Evolutionary conservation across 495 filamentous ascomycete species (phyloP), one percentile per base, ranked within the genome.

Genomic region (Mycothermus thermophilus): DNA sequence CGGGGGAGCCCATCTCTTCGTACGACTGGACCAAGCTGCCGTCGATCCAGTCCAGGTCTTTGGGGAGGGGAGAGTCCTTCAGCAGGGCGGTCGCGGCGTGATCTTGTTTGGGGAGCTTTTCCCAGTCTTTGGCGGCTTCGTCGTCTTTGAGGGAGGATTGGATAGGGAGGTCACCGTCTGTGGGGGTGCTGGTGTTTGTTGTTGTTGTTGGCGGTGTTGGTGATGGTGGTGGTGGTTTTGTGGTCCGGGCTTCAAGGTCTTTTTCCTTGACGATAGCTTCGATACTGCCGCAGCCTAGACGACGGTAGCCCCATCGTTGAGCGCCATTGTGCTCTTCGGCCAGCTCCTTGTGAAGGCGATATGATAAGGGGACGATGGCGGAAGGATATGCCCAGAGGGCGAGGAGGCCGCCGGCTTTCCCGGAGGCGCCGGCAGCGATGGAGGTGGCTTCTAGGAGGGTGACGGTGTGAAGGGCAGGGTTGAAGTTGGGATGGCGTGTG

Each of bases 311-410:
- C 90, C 90, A 97, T 55, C 71, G 60, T 26, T 80, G 68, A 43
- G 70, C 74, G 9, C 90, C 90, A 38, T 70, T 69, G 49, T 97
- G 85, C 50, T 90, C 82, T 17, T 70, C 68, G n/a, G 92, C 81
- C 5, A 97, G 64, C 38, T 93, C 73, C 10, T 72, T 69, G 48
- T 97, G 90, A 8, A 95, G 65, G 29, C 69, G 66, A 60, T 82
- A 97, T 41, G 81, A 90, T 34, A 97, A 62, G 2, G 83, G 82
- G 1, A 95, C 90, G 37, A 97, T 72, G 47, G 70, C 80, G 42
- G 55, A 67, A 1, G 90, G 90, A 48, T 95, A 94, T 8, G 90
- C 90, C 90, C 90, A 97, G 26, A 86, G 66, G 1, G 77, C 90
- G 12, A 97, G 64, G 9, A 97, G 69, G 1, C 90, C 90, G 4